Percentiles rank a stretch among this genome's conserved stretches.
Conservation (phyloP, 2,329 filamentous ascomycete species). For the Pseudofabraea citricarpa region DNA sequence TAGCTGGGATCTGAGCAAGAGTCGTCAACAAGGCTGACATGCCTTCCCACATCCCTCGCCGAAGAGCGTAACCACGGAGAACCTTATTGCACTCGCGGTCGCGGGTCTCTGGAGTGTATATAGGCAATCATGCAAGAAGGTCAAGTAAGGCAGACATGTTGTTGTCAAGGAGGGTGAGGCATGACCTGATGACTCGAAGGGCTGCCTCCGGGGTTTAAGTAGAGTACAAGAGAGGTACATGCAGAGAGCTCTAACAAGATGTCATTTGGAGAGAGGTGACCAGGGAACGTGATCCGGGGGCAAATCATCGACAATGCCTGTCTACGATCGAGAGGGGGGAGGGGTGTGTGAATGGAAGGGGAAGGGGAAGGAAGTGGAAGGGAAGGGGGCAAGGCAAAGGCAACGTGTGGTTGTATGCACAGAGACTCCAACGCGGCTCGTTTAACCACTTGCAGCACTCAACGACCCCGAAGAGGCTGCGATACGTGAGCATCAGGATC, state of each 20-base stretch:
- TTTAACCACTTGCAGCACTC: conserved; percentile 31
- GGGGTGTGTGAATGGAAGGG: no score
- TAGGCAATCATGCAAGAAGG: no score
- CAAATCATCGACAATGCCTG: conserved; percentile 16
- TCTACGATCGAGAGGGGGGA: conserved; percentile 14
- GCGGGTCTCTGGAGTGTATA: background rate
- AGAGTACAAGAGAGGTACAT: conserved; percentile 23
- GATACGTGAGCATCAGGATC: background rate
- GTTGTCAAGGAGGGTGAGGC: conserved; percentile 5
- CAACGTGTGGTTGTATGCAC: no score
- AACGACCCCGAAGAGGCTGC: background rate
- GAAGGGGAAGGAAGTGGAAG: no score
- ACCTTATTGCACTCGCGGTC: no score
- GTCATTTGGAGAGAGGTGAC: conserved; percentile 19
- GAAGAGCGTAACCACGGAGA: no score
- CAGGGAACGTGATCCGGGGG: conserved; percentile 16
- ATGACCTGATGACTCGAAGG: conserved; percentile 22
- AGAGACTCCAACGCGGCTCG: conserved; percentile 42
- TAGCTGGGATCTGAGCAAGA: conserved; percentile 17
- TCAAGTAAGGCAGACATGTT: background rate
- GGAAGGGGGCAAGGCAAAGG: no score
- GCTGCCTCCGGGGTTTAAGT: conserved; percentile 18
- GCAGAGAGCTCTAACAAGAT: conserved; percentile 19
- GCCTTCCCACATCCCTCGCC: no score
- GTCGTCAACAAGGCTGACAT: conserved; percentile 22